phyloP scores from a whole-genome alignment of 371 early-diverging fungal species.

The Actinomucor elegans region DNA sequence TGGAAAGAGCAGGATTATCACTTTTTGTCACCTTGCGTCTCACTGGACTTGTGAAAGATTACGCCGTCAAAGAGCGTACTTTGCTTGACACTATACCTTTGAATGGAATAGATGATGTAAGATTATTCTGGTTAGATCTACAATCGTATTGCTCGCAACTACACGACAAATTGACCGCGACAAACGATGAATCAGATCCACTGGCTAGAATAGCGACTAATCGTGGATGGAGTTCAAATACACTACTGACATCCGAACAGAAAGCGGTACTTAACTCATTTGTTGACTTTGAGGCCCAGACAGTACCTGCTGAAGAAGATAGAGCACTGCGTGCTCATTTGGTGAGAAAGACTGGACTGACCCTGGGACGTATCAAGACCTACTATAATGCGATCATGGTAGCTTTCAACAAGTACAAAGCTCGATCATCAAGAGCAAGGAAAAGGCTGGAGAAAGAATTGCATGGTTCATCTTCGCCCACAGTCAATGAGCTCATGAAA shows the following conservation, averaged over 20 bases:
- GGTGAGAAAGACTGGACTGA: not conserved
- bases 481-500: conserved; percentile 9
- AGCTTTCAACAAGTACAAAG: conserved; percentile 1
- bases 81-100: not conserved
- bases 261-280: conserved; percentile 7
- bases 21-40: no score
- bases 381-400: conserved; percentile 8
- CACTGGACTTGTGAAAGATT: not conserved
- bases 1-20: no score
- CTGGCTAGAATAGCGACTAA: not conserved
- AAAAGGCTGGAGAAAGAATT: not conserved
- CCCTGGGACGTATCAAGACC: not conserved
- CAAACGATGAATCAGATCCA: not conserved
- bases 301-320: conserved; percentile 9
- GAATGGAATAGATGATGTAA: not conserved
- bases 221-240: not conserved
- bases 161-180: not conserved
- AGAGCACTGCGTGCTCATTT: not conserved
- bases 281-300: conserved; percentile 2
- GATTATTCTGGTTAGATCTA: conserved; percentile 9
- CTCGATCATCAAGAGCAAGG: not conserved
- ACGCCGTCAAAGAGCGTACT: not conserved
- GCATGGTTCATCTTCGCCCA: not conserved
- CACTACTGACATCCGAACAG: not conserved
- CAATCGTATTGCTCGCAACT: not conserved